These are phyloP conservation scores for Penicillium verhagenii DNA, from an alignment of 495 filamentous ascomycete species.

Conservation along the genomic window DNA sequence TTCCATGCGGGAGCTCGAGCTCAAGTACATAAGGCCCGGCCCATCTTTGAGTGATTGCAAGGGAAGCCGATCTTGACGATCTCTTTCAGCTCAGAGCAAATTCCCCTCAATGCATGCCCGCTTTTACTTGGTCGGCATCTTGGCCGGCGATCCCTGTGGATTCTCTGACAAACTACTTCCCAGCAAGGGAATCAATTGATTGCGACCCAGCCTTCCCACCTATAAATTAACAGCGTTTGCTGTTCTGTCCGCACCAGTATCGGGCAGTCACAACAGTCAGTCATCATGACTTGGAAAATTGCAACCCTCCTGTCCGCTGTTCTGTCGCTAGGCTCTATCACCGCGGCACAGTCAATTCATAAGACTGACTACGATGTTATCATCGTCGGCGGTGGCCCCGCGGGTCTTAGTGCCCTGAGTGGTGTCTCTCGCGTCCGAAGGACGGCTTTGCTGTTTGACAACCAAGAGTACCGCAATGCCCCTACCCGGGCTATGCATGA, in stretches of 20 bases:
- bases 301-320: conserved; percentile 16
- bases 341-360: conserved; percentile 16
- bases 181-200: no score
- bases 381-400: conserved; percentile 34
- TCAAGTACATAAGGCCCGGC: background rate
- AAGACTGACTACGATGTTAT: conserved; percentile 36
- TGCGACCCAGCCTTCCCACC: background rate
- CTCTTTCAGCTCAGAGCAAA: background rate
- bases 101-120: background rate
- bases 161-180: background rate
- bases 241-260: background rate
- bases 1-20: background rate
- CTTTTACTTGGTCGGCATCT: background rate
- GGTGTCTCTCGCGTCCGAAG: conserved; percentile 54
- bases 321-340: conserved; percentile 19
- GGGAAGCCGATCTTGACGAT: conserved; percentile 17
- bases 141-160: background rate
- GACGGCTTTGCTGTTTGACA: conserved; percentile 53
- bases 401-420: conserved; percentile 47
- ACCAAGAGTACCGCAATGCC: conserved; percentile 55
- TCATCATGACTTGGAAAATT: conserved; percentile 9
- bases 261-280: background rate
- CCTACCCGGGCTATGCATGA: conserved; percentile 57
- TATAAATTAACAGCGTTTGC: background rate
- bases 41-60: conserved; percentile 1